Percentiles rank a stretch among this genome's conserved stretches.
Evolutionary conservation across 257 asterid species (phyloP).

Genomic region (Solanum habrochaites): DNA sequence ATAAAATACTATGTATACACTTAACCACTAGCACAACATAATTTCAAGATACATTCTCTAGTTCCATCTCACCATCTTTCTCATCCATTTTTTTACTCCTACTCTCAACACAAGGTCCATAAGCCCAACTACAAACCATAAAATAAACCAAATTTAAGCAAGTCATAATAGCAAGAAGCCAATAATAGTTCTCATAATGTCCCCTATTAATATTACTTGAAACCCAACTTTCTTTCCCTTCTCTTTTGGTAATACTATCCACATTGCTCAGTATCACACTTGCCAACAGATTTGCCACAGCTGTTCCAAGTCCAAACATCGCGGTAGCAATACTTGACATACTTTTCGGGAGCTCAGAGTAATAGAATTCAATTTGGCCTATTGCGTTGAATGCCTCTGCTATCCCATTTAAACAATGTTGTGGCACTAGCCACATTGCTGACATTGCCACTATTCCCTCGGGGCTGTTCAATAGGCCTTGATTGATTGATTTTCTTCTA

Average conservation of each 20-base stretch:
- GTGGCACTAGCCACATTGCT: conserved; percentile 66
- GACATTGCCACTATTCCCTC: conserved; percentile 37
- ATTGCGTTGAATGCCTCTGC: conserved; percentile 58
- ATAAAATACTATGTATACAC: neutral
- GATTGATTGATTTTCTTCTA: conserved; percentile 21
- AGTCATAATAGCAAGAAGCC: conserved; percentile 40
- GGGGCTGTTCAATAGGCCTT: conserved; percentile 32
- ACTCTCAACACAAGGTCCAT: conserved; percentile 35
- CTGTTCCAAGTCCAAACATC: conserved; percentile 44
- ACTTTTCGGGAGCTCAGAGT: conserved; percentile 46
- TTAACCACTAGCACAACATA: neutral
- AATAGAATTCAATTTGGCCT: conserved; percentile 51
- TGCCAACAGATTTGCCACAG: conserved; percentile 37
- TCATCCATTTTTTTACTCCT: conserved; percentile 1
- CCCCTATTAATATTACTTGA: conserved; percentile 42
- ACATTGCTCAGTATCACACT: conserved; percentile 36
- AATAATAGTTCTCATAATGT: conserved; percentile 47
- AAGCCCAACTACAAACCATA: conserved; percentile 38
- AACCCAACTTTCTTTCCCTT: conserved; percentile 51
- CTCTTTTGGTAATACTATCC: conserved; percentile 17
- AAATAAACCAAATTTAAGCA: conserved; percentile 27
- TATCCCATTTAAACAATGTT: conserved; percentile 33
- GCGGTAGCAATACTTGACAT: conserved; percentile 55
- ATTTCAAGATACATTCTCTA: conserved; percentile 2
- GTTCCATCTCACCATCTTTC: conserved; percentile 2